These are phyloP conservation scores for Sonneratia caseolaris DNA, from an alignment of 345 rosid species.

Conservation along the genomic window DNA sequence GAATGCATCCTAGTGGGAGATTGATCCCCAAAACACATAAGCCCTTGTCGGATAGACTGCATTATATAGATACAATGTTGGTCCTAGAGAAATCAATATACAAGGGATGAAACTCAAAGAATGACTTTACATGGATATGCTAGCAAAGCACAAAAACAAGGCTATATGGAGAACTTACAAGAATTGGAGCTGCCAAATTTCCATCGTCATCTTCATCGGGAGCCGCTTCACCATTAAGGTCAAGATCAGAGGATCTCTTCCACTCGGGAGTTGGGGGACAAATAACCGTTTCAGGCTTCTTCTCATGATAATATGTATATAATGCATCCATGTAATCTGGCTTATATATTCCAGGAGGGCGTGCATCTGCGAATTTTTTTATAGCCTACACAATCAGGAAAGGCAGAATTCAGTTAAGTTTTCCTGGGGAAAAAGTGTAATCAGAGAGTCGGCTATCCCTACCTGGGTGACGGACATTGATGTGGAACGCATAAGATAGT, in stretches of 20 bases:
- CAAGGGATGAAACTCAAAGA: neutral
- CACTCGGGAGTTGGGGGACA: slow-evolving; percentile 91
- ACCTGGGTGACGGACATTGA: slow-evolving; percentile 61
- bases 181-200: slow-evolving; percentile 30
- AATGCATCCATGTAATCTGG: slow-evolving; percentile 73
- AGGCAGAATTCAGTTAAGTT: neutral
- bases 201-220: slow-evolving; percentile 63
- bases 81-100: neutral
- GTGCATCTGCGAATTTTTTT: slow-evolving; percentile 59
- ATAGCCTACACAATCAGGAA: slow-evolving; percentile 45
- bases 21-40: slow-evolving; percentile 9
- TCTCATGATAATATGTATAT: slow-evolving; percentile 78
- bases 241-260: slow-evolving; percentile 82
- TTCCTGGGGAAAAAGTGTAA: neutral
- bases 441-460: neutral
- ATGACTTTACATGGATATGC: neutral
- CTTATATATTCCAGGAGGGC: slow-evolving; percentile 95
- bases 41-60: neutral
- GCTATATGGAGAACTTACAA: slow-evolving; percentile 20
- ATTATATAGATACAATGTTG: neutral
- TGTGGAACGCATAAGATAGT: slow-evolving; percentile 70
- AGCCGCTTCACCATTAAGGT: slow-evolving; percentile 88
- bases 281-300: slow-evolving; percentile 45
- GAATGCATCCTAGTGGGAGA: neutral
- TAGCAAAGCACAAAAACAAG: too few relatives aligned